phyloP scores from a whole-genome alignment of 345 rosid genomes.

The Salix udensis region DNA sequence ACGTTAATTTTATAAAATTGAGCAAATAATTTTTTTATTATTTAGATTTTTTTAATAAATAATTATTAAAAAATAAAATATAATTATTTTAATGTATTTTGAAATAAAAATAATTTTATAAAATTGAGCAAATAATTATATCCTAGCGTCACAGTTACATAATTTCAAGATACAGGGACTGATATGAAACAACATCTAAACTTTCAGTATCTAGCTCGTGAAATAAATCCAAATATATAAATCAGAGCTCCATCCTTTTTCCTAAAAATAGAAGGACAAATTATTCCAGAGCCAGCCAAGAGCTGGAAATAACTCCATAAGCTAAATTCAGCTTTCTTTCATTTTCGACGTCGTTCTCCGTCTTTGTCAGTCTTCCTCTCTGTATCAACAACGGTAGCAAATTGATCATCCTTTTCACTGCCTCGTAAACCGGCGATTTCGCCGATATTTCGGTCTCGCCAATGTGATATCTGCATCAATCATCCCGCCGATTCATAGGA shows the following conservation, averaged over 20 bases:
- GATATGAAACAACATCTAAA: neutral
- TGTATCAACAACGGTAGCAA: neutral
- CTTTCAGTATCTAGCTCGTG: neutral
- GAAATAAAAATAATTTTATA: no score
- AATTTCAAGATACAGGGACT: neutral
- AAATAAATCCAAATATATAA: neutral
- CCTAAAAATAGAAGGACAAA: neutral
- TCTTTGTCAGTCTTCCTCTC: neutral
- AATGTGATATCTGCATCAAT: neutral
- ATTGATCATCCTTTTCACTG: neutral
- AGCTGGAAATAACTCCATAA: neutral
- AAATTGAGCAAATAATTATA: neutral
- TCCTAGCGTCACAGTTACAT: neutral
- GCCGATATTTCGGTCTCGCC: neutral
- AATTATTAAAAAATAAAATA: no score
- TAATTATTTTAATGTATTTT: no score
- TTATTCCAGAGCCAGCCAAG: neutral
- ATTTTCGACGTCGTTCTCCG: neutral
- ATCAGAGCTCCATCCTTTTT: neutral
- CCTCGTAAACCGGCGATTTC: neutral
- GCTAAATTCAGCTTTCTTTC: neutral
- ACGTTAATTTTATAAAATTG: accelerated
- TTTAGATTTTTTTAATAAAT: no score
- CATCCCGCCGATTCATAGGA: neutral
- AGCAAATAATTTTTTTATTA: no score